A percentile compares a stretch with the other conserved stretches of the same genome.
Evolutionary conservation across 2,329 filamentous ascomycete species (phyloP).

Genomic region (Pseudocercospora ulei): DNA sequence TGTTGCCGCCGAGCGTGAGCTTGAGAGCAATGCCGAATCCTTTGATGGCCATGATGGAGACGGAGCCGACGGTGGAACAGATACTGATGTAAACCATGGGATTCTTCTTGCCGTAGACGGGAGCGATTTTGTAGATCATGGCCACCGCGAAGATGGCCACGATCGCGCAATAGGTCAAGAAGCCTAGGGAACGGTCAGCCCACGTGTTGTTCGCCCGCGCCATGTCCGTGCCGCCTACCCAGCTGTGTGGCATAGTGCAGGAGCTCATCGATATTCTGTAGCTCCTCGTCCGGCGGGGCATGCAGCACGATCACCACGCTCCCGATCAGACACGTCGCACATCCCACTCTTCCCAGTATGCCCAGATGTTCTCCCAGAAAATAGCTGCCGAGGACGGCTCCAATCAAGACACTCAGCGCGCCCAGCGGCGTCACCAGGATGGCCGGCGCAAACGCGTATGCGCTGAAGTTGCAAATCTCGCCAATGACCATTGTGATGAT

Average conservation of each 20-base stretch:
- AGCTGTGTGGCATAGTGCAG: conserved; percentile 81
- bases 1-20: conserved; percentile 82
- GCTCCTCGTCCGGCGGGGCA: conserved; percentile 85
- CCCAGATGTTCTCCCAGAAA: conserved; percentile 85
- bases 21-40: conserved; percentile 96
- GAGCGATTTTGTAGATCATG: conserved; percentile 95
- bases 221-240: conserved; percentile 48
- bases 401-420: conserved; percentile 87
- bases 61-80: conserved; percentile 90
- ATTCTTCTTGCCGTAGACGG: conserved; percentile 84
- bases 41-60: conserved; percentile 99
- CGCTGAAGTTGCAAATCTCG: conserved; percentile 93
- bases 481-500: conserved; percentile 84
- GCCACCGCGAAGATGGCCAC: conserved; percentile 76
- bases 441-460: conserved; percentile 96
- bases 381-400: conserved; percentile 85
- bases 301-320: conserved; percentile 96
- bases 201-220: background rate
- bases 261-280: conserved; percentile 84
- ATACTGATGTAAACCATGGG: conserved; percentile 95
- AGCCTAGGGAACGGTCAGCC: conserved; percentile 52
- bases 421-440: conserved; percentile 94
- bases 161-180: conserved; percentile 71
- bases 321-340: conserved; percentile 89
- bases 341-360: conserved; percentile 84